A percentile compares a stretch with the other conserved stretches of the same genome.
Evolutionary conservation across 2,329 filamentous ascomycete genomes (phyloP).

Genomic region (Trichophyton verrucosum): DNA sequence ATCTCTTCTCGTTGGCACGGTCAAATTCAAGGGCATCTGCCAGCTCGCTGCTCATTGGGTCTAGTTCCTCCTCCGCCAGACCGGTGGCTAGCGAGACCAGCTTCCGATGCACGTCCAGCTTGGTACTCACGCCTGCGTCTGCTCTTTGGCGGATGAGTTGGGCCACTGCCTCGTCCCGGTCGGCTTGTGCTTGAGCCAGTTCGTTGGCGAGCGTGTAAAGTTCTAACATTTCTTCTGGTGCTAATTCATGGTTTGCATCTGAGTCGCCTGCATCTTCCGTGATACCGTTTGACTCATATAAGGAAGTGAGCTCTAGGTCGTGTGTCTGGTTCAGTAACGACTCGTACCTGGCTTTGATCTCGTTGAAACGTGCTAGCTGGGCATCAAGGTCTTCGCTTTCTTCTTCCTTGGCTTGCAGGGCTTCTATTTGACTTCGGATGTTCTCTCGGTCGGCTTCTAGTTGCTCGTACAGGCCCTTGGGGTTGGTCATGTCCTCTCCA

Average conservation of each 20-base stretch:
- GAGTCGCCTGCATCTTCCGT: background rate
- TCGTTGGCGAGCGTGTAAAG: constrained; percentile 23
- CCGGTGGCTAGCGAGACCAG: constrained; percentile 37
- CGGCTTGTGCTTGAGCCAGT: constrained; percentile 24
- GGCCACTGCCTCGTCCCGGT: constrained; percentile 25
- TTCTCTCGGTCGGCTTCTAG: constrained; percentile 34
- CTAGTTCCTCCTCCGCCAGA: constrained; percentile 36
- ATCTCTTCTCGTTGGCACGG: constrained; percentile 24
- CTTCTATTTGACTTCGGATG: constrained; percentile 30
- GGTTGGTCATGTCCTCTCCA: constrained; percentile 29
- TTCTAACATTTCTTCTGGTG: constrained; percentile 21
- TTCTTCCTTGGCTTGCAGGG: constrained; percentile 26
- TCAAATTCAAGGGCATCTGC: constrained; percentile 35
- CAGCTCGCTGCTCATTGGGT: constrained; percentile 36
- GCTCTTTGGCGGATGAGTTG: constrained; percentile 34
- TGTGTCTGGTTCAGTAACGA: constrained; percentile 36
- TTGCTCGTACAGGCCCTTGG: constrained; percentile 30
- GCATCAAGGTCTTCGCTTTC: constrained; percentile 26
- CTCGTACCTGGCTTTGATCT: constrained; percentile 26
- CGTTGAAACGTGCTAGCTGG: constrained; percentile 30
- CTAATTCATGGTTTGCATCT: constrained; percentile 5
- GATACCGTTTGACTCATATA: constrained; percentile 15
- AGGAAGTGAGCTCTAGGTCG: constrained; percentile 24
- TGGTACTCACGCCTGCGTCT: constrained; percentile 35
- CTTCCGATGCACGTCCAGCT: constrained; percentile 36